phyloP scores from a whole-genome alignment of 805 yeast species.

The Suhomyces sp. region DNA sequence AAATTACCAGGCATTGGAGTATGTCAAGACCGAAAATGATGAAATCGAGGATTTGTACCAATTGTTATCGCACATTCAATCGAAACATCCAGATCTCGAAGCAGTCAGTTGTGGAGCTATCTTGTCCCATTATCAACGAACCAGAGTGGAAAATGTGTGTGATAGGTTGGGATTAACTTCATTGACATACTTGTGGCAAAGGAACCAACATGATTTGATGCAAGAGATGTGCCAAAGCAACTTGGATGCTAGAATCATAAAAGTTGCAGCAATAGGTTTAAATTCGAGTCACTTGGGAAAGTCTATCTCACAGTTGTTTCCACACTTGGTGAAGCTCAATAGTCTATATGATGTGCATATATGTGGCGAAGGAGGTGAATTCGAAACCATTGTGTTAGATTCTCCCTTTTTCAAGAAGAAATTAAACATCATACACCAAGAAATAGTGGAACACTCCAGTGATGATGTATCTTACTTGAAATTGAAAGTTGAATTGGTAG shows the following conservation, averaged over 20 bases:
- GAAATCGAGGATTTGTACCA: slow-evolving; percentile 82
- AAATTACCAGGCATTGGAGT: slow-evolving; percentile 65
- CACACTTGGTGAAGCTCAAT: slow-evolving; percentile 58
- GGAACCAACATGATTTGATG: slow-evolving; percentile 78
- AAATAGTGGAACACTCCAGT: slow-evolving; percentile 47
- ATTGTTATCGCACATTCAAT: slow-evolving; percentile 49
- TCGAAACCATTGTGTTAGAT: slow-evolving; percentile 88
- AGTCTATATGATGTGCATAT: slow-evolving; percentile 76
- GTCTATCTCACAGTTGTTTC: slow-evolving; percentile 59
- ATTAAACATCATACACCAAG: slow-evolving; percentile 41
- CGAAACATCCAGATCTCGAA: slow-evolving; percentile 65
- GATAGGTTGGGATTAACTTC: slow-evolving; percentile 64
- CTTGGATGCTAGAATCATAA: slow-evolving; percentile 79
- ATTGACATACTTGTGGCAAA: slow-evolving; percentile 85
- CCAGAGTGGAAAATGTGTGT: slow-evolving; percentile 91
- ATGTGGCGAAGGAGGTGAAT: slow-evolving; percentile 99
- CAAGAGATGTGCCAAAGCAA: slow-evolving; percentile 70
- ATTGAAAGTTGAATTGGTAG: slow-evolving; percentile 49
- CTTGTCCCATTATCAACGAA: slow-evolving; percentile 89
- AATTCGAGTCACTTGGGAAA: slow-evolving; percentile 65
- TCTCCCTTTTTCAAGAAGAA: slow-evolving; percentile 74
- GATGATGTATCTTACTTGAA: slow-evolving; percentile 73
- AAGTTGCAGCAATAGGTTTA: slow-evolving; percentile 92
- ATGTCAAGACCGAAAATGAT: slow-evolving; percentile 63
- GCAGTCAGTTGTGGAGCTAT: slow-evolving; percentile 97